These are phyloP conservation scores for Rubia balearica DNA, from an alignment of 305 asterid genomes.

Conservation along the genomic window DNA sequence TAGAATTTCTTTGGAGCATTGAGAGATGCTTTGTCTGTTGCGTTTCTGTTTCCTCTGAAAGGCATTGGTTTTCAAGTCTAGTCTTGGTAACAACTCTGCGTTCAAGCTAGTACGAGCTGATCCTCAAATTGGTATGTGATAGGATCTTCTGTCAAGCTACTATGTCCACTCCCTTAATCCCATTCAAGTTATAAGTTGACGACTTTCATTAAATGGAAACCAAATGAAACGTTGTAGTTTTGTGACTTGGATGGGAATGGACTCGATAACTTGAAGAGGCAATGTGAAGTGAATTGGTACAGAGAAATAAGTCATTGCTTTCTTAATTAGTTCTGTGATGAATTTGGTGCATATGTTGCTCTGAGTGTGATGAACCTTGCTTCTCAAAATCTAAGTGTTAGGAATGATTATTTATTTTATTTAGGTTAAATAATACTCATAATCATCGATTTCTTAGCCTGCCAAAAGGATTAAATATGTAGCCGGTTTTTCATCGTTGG, in stretches of 20 bases:
- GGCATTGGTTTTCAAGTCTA: not conserved
- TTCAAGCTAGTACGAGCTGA: not conserved
- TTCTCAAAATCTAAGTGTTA: not conserved
- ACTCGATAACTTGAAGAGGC: not conserved
- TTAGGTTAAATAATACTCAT: not conserved
- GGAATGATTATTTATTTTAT: not conserved
- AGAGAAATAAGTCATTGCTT: not conserved
- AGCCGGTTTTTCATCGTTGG: conserved; percentile 6
- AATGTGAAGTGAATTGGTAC: not conserved
- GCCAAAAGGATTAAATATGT: not conserved
- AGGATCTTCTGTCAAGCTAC: not conserved
- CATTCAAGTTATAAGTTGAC: not conserved
- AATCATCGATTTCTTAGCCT: not conserved
- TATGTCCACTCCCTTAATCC: too few relatives aligned
- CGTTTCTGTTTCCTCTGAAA: not conserved
- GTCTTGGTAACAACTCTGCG: not conserved
- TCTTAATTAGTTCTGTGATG: not conserved
- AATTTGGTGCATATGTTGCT: not conserved
- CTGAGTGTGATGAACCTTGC: not conserved
- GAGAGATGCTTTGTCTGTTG: not conserved
- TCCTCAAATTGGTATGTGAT: not conserved
- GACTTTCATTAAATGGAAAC: not conserved
- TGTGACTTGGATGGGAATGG: not conserved
- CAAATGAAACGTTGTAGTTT: not conserved
- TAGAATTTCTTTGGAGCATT: not conserved